Evolutionary conservation across 108 stramenopile genomes (phyloP).

Genomic region (Skeletonema menzelii): DNA sequence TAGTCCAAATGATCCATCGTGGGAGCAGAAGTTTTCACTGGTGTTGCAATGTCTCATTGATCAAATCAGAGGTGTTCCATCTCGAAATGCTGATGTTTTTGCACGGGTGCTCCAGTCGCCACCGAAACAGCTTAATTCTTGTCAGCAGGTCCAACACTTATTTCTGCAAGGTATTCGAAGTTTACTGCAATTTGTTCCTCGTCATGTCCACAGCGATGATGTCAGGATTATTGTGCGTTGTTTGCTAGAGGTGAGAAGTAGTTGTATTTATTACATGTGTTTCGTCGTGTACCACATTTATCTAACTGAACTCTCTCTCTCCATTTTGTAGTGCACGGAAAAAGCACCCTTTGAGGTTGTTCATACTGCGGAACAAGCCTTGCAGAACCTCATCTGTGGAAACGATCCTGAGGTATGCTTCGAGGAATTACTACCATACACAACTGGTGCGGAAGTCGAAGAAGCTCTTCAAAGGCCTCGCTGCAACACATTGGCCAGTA

Average conservation of each 20-base stretch:
- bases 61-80: conserved; percentile 21
- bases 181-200: conserved; percentile 45
- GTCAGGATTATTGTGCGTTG: conserved; percentile 35
- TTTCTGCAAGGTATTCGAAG: conserved; percentile 49
- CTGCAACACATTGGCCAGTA: conserved; percentile 2
- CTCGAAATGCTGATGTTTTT: conserved; percentile 2
- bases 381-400: conserved; percentile 43
- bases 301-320: neutral
- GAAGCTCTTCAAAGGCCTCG: conserved; percentile 8
- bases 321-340: conserved; percentile 26
- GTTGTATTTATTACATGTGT: neutral
- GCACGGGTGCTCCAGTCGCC: conserved; percentile 34
- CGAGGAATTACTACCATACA: conserved; percentile 33
- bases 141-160: conserved; percentile 44
- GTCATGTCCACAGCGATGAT: conserved; percentile 25
- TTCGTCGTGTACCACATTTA: neutral
- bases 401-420: conserved; percentile 44
- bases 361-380: conserved; percentile 54
- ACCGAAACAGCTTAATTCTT: conserved; percentile 28
- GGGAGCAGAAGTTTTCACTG: conserved; percentile 32
- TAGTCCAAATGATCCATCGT: conserved; percentile 22
- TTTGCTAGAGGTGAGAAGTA: conserved; percentile 39
- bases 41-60: conserved; percentile 34
- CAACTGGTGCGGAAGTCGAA: neutral
- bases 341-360: conserved; percentile 53